Evolutionary conservation across 257 asterid species (phyloP).

Genomic region (Nicotiana undulata): DNA sequence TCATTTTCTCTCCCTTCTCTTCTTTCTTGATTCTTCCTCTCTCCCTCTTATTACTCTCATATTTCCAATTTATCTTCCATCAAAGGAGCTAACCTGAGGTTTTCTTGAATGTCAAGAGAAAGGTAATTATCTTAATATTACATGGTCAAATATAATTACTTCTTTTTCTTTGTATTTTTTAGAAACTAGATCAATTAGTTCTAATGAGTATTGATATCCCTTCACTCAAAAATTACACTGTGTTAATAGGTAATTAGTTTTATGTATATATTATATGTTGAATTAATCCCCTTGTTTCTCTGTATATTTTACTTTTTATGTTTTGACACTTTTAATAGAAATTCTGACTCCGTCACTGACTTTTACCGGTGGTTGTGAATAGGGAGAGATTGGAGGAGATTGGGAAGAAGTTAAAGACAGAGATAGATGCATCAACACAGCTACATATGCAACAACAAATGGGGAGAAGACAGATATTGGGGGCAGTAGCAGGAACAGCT

Average conservation of each 20-base stretch:
- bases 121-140: slow-evolving; percentile 30
- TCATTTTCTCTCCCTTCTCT: slow-evolving; percentile 17
- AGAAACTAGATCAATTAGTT: background rate
- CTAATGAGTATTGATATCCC: background rate
- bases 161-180: no score
- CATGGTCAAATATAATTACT: background rate
- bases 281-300: background rate
- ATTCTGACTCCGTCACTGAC: background rate
- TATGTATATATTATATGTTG: background rate
- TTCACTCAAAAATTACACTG: background rate
- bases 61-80: slow-evolving; percentile 3
- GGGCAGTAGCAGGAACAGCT: slow-evolving; percentile 37
- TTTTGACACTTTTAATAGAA: background rate
- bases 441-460: slow-evolving; percentile 12
- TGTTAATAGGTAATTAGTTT: background rate
- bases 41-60: background rate
- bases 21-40: slow-evolving; percentile 4
- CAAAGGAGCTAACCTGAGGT: background rate
- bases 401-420: slow-evolving; percentile 62
- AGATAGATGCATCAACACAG: slow-evolving; percentile 33
- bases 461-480: slow-evolving; percentile 62
- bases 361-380: background rate
- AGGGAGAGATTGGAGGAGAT: slow-evolving; percentile 75
- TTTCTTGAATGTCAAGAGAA: slow-evolving; percentile 61
- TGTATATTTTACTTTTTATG: background rate